Base-by-base conservation (phyloP, 2,329 filamentous ascomycete species). In the Cytospora mali region DNA sequence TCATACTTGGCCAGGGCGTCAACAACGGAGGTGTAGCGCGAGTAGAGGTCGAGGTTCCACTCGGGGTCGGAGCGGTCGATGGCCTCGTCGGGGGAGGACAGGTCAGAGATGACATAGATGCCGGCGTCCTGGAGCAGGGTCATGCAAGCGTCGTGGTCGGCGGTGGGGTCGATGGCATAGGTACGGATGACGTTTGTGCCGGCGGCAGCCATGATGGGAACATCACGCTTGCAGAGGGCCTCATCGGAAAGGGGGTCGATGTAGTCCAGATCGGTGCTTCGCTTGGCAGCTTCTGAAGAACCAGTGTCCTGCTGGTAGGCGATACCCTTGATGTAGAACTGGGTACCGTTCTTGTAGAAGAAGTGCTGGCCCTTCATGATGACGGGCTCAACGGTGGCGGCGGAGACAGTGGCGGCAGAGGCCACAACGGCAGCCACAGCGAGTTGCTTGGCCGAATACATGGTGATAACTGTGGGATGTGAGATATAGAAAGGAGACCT, bases 51-150 rank as follows among this genome's bases (percentile, higher is more conserved):
- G 58, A 88, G 84, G 74, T 92, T 88, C 95, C 95, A 99, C 66
- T 81, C 72, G 21, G 94, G 90, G 68, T 83, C 77, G 73, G 91
- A 84, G 69, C 93, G 91, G 81, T 93, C 89, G 83, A 99, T 97
- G 58, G 95, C 98, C 62, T 84, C 75, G 60, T 78, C 80, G 33
- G 95, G 95, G 75, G 96, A 88, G 25, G 89, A 90, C 69, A 99
- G 81, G 81, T 99, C 95, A 69, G 93, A 90, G 71, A 99, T 86
- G 72, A 99, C 88, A 77, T 98, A 99, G 81, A 99, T 98, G 72
- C 93, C 94, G 62, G 90, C 91, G 64, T 90, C 86, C 62, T 90
- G 84, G 55, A 99, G 85, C 68, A 92, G 76, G 69, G 84, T 81
- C 93, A 99, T 97, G 81, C 95, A 98, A 57, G 82, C 83, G 59